Conservation (phyloP, 73 alveolate species). For the Blepharisma japonicum region DNA sequence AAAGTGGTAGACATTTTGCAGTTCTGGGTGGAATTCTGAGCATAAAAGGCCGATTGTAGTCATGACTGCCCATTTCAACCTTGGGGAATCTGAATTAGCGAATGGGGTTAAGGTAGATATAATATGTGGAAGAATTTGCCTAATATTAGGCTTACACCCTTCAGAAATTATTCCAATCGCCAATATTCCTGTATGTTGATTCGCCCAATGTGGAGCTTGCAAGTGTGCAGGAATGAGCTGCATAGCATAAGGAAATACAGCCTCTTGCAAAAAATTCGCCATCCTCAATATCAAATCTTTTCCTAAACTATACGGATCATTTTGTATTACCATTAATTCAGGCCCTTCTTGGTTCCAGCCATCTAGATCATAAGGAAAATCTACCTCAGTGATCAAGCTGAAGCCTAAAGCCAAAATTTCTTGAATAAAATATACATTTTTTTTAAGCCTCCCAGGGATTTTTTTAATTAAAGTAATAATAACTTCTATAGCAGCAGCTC, state of each 20-base stretch:
- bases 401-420: neutral
- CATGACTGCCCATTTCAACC: neutral
- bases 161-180: conserved; percentile 9
- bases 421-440: neutral
- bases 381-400: neutral
- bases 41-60: conserved; percentile 5
- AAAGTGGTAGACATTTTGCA: neutral
- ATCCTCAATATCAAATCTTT: neutral
- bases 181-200: conserved; percentile 11
- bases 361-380: neutral
- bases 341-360: neutral
- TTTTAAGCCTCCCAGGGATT: neutral
- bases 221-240: neutral
- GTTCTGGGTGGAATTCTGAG: conserved; percentile 5
- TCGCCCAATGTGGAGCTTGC: neutral
- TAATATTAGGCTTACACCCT: neutral
- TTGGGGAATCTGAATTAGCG: neutral
- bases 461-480: neutral
- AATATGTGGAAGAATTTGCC: neutral
- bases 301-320: neutral
- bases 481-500: neutral
- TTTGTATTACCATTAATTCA: neutral
- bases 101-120: neutral
- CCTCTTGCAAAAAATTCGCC: neutral
- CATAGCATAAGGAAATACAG: neutral